phyloP scores from a whole-genome alignment of 768 basidiomycete genomes.

The Serendipita sp. region DNA sequence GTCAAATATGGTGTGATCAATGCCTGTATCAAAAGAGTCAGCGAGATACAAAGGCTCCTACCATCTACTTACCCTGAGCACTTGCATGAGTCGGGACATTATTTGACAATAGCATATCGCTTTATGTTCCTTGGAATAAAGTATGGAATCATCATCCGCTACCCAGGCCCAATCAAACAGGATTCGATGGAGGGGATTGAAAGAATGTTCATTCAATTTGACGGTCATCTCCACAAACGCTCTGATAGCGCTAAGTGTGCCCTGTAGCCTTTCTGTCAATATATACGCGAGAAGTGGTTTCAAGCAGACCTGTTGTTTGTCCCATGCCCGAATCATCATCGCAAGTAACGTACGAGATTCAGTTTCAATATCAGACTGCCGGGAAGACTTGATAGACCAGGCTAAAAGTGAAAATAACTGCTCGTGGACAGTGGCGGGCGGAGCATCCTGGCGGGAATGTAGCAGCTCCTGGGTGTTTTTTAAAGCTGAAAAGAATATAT shows the following conservation, averaged over 20 bases:
- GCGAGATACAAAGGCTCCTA: not conserved
- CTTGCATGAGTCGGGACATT: constrained; percentile 59
- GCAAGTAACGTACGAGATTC: no score
- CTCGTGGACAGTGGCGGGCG: no score
- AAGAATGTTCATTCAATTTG: constrained; percentile 82
- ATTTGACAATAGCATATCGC: constrained; percentile 61
- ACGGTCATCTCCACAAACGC: constrained; percentile 82
- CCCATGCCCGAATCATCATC: not conserved
- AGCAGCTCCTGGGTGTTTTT: no score
- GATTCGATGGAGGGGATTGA: constrained; percentile 81
- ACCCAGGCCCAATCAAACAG: constrained; percentile 82
- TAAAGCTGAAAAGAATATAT: no score
- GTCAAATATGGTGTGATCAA: constrained; percentile 88
- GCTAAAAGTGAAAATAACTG: no score
- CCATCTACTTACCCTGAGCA: constrained; percentile 55
- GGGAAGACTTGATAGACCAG: no score
- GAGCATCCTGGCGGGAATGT: no score
- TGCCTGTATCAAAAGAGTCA: constrained; percentile 26
- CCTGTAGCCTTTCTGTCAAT: not conserved
- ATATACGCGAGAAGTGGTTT: not conserved
- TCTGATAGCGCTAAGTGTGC: constrained; percentile 27
- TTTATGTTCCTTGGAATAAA: constrained; percentile 25
- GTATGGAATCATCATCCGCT: constrained; percentile 14
- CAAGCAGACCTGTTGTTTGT: not conserved
- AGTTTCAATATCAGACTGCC: no score